Percentiles rank a stretch among this genome's conserved stretches.
Evolutionary conservation across 1,284 basidiomycete species (phyloP).

Genomic region (Stygiomarasmius scandens): DNA sequence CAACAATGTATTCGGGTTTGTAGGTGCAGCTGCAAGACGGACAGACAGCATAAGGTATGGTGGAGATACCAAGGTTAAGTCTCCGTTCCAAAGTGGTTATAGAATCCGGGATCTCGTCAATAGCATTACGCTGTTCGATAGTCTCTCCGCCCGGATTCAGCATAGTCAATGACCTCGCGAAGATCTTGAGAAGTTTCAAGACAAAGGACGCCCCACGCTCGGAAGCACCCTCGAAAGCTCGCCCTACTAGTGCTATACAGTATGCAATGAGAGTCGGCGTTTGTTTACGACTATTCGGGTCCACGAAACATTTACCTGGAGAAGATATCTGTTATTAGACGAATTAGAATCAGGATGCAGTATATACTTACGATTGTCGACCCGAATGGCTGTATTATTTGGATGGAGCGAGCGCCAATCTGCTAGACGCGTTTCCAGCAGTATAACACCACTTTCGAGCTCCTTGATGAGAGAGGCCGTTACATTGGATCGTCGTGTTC

Average conservation of each 20-base stretch:
- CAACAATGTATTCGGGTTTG: neutral
- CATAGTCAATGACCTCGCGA: neutral
- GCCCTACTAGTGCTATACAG: neutral
- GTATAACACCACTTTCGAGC: too few species aligned
- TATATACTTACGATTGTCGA: neutral
- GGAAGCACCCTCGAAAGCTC: neutral
- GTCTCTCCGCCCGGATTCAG: neutral
- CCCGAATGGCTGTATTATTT: neutral
- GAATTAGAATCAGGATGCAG: neutral
- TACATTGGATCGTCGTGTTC: neutral
- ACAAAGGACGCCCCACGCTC: neutral
- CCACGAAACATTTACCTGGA: neutral
- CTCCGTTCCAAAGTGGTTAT: neutral
- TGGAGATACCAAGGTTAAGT: neutral
- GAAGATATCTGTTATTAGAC: neutral
- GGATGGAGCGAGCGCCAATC: neutral
- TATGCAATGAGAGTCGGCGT: neutral
- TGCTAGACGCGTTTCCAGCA: neutral
- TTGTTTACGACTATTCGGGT: neutral
- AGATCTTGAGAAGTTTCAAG: neutral
- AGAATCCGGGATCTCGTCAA: constrained; percentile 1
- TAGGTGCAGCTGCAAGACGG: neutral
- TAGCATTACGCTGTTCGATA: neutral
- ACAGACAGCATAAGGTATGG: neutral
- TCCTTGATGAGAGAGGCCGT: neutral